phyloP scores from a whole-genome alignment of 257 asterid genomes.

The Nicotiana tabacum region DNA sequence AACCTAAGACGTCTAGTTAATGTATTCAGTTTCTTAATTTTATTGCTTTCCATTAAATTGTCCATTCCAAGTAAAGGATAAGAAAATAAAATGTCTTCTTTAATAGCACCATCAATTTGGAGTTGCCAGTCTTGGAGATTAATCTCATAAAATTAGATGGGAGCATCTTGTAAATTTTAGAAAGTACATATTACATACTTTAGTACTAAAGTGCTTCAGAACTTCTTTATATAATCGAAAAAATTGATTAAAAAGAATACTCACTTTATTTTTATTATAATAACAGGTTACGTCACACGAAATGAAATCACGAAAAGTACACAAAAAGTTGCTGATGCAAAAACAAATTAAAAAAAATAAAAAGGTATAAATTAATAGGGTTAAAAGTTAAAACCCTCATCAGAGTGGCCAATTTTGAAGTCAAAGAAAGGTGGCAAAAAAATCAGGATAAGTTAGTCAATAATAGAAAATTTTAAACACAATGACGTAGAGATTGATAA shows the following conservation, averaged over 20 bases:
- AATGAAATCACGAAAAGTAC: background rate
- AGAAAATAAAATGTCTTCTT: background rate
- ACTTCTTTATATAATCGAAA: too few species aligned
- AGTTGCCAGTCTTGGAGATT: background rate
- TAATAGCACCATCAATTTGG: background rate
- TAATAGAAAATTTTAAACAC: background rate
- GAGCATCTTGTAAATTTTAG: background rate
- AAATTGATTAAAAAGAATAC: too few species aligned
- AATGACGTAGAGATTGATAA: background rate
- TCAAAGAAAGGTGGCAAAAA: background rate
- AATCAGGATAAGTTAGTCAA: background rate
- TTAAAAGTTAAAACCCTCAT: background rate
- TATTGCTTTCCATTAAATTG: background rate
- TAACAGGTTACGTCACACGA: too few species aligned
- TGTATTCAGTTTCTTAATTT: background rate
- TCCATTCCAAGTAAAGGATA: background rate
- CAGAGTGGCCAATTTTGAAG: background rate
- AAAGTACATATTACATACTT: too few species aligned
- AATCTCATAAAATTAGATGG: background rate
- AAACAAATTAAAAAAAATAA: too few species aligned
- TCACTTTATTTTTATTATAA: too few species aligned
- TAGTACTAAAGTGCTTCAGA: too few species aligned
- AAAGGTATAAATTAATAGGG: background rate
- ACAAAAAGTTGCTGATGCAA: background rate
- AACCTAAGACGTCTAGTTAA: background rate